phyloP scores from a whole-genome alignment of 305 asterid genomes.

The Andrographis paniculata region DNA sequence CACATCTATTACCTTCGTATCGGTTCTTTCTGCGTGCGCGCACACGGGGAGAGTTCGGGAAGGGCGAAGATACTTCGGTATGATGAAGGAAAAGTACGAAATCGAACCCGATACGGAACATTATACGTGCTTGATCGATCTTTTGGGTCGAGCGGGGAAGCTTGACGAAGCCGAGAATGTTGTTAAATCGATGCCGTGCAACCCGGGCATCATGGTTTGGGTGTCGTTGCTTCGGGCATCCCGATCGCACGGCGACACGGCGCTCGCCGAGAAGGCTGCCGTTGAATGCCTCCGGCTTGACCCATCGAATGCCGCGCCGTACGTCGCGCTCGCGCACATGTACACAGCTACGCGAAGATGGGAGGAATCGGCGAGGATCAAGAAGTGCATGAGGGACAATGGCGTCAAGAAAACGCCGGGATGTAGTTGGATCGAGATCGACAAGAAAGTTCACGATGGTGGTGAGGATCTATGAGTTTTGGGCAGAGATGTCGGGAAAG shows the following conservation, averaged over 20 bases:
- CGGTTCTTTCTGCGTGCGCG: slow-evolving; percentile 68
- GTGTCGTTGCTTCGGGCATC: slow-evolving; percentile 62
- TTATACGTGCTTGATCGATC: slow-evolving; percentile 68
- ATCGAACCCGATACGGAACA: slow-evolving; percentile 57
- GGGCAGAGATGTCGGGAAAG: neutral
- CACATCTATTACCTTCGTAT: slow-evolving; percentile 52
- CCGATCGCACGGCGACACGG: slow-evolving; percentile 42
- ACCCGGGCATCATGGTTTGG: slow-evolving; percentile 51
- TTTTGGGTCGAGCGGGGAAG: slow-evolving; percentile 63
- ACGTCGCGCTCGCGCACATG: slow-evolving; percentile 51
- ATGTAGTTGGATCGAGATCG: slow-evolving; percentile 69
- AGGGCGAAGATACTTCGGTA: slow-evolving; percentile 42
- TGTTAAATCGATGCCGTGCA: slow-evolving; percentile 51
- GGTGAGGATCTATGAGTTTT: slow-evolving; percentile 24
- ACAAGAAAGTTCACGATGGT: slow-evolving; percentile 50
- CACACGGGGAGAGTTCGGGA: slow-evolving; percentile 69
- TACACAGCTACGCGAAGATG: slow-evolving; percentile 43
- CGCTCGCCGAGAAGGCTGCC: slow-evolving; percentile 65
- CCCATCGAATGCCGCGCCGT: slow-evolving; percentile 60
- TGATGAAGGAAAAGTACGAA: slow-evolving; percentile 46
- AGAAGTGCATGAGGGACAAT: slow-evolving; percentile 38
- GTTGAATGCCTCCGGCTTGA: slow-evolving; percentile 47
- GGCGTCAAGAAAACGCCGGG: slow-evolving; percentile 51
- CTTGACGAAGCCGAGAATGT: slow-evolving; percentile 52
- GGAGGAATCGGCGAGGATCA: slow-evolving; percentile 56